These are phyloP conservation scores for Glycine soja DNA, from an alignment of 306 rosid genomes.

Conservation along the genomic window DNA sequence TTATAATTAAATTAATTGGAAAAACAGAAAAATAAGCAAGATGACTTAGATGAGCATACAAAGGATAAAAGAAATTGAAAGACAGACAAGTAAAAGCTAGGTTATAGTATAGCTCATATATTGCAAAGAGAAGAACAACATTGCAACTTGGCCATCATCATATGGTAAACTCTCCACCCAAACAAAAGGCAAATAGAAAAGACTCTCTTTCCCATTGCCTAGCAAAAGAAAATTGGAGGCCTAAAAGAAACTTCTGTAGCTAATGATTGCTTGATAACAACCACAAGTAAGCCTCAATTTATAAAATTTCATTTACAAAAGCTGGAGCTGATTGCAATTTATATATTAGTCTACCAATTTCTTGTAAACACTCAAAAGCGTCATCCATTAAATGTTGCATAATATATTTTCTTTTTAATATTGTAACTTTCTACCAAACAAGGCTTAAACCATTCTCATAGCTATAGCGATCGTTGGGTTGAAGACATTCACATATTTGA, in stretches of 20 bases:
- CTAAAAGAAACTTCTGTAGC: constrained; percentile 23
- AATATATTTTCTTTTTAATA: background rate
- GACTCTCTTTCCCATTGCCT: background rate
- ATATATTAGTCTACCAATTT: constrained; percentile 23
- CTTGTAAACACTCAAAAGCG: background rate
- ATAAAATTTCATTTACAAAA: constrained; percentile 26
- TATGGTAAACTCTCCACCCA: background rate
- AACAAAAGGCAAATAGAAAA: background rate
- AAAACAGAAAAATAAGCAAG: constrained; percentile 33
- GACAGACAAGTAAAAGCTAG: constrained; percentile 8
- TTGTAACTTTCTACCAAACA: background rate
- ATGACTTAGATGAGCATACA: background rate
- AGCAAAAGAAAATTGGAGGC: constrained; percentile 9
- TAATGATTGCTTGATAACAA: constrained; percentile 21
- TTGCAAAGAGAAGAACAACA: background rate
- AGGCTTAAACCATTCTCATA: background rate
- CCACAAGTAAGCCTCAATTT: background rate
- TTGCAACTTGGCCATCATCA: background rate
- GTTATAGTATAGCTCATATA: background rate
- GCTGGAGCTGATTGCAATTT: background rate
- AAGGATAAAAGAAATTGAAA: background rate
- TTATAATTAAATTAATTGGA: background rate
- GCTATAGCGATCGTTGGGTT: too few relatives aligned
- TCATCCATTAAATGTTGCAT: background rate
- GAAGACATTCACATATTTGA: too few relatives aligned